Conservation (phyloP, 306 rosid genomes). For the Inga leiocalycina region DNA sequence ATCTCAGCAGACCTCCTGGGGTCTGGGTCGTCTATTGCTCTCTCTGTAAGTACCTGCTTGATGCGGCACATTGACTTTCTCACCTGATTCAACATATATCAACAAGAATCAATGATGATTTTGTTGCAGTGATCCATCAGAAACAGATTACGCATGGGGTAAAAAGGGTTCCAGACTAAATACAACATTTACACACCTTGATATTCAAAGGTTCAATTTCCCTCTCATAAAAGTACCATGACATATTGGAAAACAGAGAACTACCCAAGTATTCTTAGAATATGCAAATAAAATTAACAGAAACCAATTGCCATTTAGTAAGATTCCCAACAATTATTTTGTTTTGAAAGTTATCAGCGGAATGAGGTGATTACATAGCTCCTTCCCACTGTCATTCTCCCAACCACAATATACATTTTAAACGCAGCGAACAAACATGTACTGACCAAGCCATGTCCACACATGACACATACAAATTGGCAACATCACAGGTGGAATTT, state of each 20-base stretch:
- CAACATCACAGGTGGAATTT: neutral
- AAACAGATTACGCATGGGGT: neutral
- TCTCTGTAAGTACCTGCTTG: slow-evolving; percentile 93
- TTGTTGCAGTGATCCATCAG: neutral
- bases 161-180: neutral
- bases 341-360: neutral
- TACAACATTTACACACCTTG: neutral
- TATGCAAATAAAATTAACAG: neutral
- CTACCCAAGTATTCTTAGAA: neutral
- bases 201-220: slow-evolving; percentile 11
- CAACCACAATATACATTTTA: neutral
- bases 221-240: neutral
- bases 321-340: neutral
- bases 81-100: slow-evolving; percentile 60
- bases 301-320: neutral
- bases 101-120: neutral
- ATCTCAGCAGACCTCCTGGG: slow-evolving; percentile 92
- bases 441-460: neutral
- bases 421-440: neutral
- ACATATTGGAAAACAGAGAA: neutral
- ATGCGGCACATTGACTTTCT: slow-evolving; percentile 98
- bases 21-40: slow-evolving; percentile 94
- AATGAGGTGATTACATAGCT: neutral
- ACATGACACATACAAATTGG: neutral
- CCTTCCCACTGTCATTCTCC: neutral